Evolutionary conservation across 2,329 filamentous ascomycete genomes (phyloP).

Genomic region (Diplodia sapinea): DNA sequence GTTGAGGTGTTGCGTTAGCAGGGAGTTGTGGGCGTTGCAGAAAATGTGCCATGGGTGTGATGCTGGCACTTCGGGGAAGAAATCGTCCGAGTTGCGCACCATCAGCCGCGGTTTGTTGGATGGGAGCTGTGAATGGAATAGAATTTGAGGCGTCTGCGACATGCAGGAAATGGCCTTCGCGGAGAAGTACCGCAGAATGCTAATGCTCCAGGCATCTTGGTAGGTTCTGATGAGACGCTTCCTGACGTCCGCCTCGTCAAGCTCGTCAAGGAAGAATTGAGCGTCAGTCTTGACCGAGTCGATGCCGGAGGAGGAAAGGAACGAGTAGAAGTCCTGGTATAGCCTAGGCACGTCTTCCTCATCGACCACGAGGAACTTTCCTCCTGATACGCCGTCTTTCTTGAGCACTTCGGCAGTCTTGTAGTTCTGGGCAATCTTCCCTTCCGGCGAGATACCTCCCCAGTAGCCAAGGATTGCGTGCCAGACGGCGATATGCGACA

Average conservation of each 20-base stretch:
- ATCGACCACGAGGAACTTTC: slow-evolving; percentile 74
- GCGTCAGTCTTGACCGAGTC: slow-evolving; percentile 92
- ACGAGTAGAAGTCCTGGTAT: slow-evolving; percentile 90
- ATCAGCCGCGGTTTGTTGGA: slow-evolving; percentile 75
- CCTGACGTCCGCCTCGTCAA: slow-evolving; percentile 71
- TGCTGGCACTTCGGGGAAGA: slow-evolving; percentile 80
- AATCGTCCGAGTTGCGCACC: slow-evolving; percentile 88
- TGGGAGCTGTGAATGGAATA: slow-evolving; percentile 84
- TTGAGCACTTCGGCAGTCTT: slow-evolving; percentile 69
- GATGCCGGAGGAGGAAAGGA: slow-evolving; percentile 74
- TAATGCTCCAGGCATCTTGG: slow-evolving; percentile 83
- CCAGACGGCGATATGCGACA: slow-evolving; percentile 29
- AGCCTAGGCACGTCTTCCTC: slow-evolving; percentile 75
- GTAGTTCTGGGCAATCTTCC: slow-evolving; percentile 77
- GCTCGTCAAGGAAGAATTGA: slow-evolving; percentile 85
- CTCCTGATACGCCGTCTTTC: slow-evolving; percentile 63
- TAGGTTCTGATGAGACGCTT: slow-evolving; percentile 74
- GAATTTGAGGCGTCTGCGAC: slow-evolving; percentile 83
- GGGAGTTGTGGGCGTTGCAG: slow-evolving; percentile 85
- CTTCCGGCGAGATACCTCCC: slow-evolving; percentile 81
- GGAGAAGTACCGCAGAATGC: slow-evolving; percentile 77
- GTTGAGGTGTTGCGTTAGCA: slow-evolving; percentile 84
- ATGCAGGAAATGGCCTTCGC: slow-evolving; percentile 88
- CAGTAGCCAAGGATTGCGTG: slow-evolving; percentile 70
- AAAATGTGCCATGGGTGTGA: slow-evolving; percentile 96